A percentile compares a stretch with the other conserved stretches of the same genome.
Evolutionary conservation across 768 basidiomycete species (phyloP).

Genomic region (Coprinopsis strossmayeri): DNA sequence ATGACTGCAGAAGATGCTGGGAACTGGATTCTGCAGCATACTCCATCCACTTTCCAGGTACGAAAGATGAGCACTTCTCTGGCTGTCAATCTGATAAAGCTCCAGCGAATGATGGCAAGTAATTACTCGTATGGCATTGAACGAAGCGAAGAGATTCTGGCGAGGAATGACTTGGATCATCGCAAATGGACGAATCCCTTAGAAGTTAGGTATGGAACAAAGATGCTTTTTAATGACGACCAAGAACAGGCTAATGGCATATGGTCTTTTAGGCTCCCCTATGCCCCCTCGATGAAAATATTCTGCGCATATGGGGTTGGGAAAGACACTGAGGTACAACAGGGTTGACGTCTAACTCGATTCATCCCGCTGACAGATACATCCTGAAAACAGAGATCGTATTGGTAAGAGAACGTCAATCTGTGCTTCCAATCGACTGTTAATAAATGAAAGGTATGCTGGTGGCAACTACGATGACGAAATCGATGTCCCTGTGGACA

Average conservation of each 20-base stretch:
- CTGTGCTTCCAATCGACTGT: no score
- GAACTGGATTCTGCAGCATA: constrained; percentile 77
- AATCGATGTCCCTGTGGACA: constrained; percentile 41
- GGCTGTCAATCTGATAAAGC: not conserved
- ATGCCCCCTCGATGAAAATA: constrained; percentile 88
- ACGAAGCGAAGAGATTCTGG: constrained; percentile 56
- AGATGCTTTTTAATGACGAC: not conserved
- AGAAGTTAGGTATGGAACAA: constrained; percentile 52
- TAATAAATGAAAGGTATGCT: no score
- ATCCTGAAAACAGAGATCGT: constrained; percentile 54
- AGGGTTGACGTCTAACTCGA: not conserved
- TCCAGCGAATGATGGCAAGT: constrained; percentile 67
- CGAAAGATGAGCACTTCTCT: constrained; percentile 6
- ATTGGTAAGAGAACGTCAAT: constrained; percentile 56
- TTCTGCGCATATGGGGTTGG: constrained; percentile 94
- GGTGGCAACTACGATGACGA: constrained; percentile 65
- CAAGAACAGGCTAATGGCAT: not conserved
- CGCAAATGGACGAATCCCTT: constrained; percentile 92
- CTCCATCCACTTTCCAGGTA: constrained; percentile 77
- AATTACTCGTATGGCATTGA: constrained; percentile 94
- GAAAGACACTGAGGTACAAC: constrained; percentile 83
- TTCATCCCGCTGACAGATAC: constrained; percentile 2
- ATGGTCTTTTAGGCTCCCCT: constrained; percentile 84
- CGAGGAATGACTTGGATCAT: constrained; percentile 63
- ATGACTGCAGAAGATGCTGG: constrained; percentile 75